phyloP scores from a whole-genome alignment of 169 alveolate genomes.

The Babesia caballi region DNA sequence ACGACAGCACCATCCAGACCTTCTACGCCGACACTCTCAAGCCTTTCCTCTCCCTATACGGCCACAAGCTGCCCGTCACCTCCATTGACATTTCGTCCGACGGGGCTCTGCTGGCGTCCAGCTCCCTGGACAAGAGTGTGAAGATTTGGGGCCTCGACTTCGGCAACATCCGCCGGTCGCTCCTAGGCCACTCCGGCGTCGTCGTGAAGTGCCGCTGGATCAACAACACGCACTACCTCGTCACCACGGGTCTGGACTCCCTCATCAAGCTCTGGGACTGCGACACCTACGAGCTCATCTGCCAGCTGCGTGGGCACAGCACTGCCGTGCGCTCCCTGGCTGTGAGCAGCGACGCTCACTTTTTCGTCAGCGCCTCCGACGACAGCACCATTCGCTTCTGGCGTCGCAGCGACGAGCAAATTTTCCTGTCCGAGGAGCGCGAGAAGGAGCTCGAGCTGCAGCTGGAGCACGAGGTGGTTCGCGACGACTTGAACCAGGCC shows the following conservation, averaged over 20 bases:
- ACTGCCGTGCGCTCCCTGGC: constrained; percentile 54
- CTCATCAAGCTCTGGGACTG: constrained; percentile 78
- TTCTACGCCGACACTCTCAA: constrained; percentile 79
- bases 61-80: constrained; percentile 85
- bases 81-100: constrained; percentile 80
- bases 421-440: constrained; percentile 79
- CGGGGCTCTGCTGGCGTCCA: constrained; percentile 77
- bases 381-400: constrained; percentile 77
- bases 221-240: constrained; percentile 59
- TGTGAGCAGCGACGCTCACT: constrained; percentile 57
- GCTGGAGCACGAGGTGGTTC: constrained; percentile 75
- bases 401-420: constrained; percentile 75
- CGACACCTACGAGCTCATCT: constrained; percentile 67
- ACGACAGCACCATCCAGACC: constrained; percentile 77
- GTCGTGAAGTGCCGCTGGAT: constrained; percentile 35
- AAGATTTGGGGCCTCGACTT: constrained; percentile 86
- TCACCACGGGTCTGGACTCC: constrained; percentile 42
- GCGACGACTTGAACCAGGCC: constrained; percentile 73
- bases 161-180: constrained; percentile 77
- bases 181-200: constrained; percentile 37
- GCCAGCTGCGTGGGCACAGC: constrained; percentile 67
- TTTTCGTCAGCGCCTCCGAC: constrained; percentile 57
- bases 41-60: constrained; percentile 81
- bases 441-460: constrained; percentile 81
- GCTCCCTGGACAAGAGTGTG: constrained; percentile 80